Conservation (phyloP, 257 asterid species). For the Salvia rosmarinus region DNA sequence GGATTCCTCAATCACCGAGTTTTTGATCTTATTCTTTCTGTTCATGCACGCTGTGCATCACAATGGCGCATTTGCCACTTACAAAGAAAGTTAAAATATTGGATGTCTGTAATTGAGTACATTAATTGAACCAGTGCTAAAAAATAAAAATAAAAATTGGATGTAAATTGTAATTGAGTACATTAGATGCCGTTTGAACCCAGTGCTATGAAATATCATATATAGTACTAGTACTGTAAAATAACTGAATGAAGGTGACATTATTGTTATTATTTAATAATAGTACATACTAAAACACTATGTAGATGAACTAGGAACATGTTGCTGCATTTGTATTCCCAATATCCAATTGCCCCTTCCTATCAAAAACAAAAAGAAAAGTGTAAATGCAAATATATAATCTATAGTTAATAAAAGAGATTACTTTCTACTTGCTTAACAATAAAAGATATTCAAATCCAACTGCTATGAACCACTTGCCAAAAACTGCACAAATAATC, state of each 20-base stretch:
- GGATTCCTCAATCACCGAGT: no score
- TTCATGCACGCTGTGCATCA: no score
- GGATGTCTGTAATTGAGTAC: no score
- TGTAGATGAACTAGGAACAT: slow-evolving; percentile 13
- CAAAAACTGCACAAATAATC: slow-evolving; percentile 33
- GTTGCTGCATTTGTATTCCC: slow-evolving; percentile 26
- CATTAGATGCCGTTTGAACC: not conserved
- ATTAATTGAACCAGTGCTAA: no score
- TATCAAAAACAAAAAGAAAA: no score
- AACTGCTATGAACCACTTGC: slow-evolving; percentile 27
- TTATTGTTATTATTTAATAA: not conserved
- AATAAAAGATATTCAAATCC: not conserved
- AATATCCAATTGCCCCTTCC: slow-evolving; percentile 26
- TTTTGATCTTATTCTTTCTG: no score
- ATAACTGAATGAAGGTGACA: not conserved
- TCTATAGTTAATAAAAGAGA: not conserved
- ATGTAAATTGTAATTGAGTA: no score
- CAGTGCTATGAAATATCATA: not conserved
- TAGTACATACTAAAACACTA: not conserved
- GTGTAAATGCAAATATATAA: not conserved
- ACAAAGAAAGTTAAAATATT: no score
- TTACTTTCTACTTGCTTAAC: no score
- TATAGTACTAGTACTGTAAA: not conserved
- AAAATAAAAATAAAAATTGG: no score
- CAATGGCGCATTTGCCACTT: no score